These are phyloP conservation scores for Vaccinium vitisidaea DNA, from an alignment of 148 eudicot species.

Conservation along the genomic window DNA sequence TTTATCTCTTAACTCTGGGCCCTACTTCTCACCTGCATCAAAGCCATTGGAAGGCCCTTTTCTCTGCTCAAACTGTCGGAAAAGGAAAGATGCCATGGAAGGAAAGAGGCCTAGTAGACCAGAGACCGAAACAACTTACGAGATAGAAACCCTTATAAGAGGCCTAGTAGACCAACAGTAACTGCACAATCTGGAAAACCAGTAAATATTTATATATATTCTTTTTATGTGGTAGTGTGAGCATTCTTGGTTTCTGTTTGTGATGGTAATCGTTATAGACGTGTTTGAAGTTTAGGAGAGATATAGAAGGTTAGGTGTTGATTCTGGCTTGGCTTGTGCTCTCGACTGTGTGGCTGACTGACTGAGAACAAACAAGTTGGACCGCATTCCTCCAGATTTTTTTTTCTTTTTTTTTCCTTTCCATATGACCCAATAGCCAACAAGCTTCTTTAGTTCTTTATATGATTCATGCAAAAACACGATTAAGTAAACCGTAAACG, in stretches of 20 bases:
- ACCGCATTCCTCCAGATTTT: too few relatives aligned
- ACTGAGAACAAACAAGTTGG: constrained; percentile 28
- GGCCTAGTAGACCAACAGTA: constrained; percentile 32
- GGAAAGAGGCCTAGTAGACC: constrained; percentile 53
- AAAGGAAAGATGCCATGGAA: constrained; percentile 99
- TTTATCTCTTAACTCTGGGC: constrained; percentile 74
- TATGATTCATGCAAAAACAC: too few relatives aligned
- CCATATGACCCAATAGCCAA: too few relatives aligned
- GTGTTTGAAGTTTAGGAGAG: constrained; percentile 43
- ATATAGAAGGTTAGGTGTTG: constrained; percentile 30
- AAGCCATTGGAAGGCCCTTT: constrained; percentile 94
- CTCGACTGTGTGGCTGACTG: constrained; percentile 40
- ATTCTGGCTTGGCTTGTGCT: constrained; percentile 30
- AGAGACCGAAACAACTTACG: neutral
- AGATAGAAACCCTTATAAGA: neutral
- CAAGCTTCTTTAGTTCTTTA: too few relatives aligned
- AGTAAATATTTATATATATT: constrained; percentile 46
- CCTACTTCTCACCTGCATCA: constrained; percentile 70
- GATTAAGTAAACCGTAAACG: too few relatives aligned
- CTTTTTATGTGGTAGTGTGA: constrained; percentile 54
- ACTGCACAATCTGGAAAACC: constrained; percentile 42
- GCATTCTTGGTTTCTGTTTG: constrained; percentile 36
- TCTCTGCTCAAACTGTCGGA: constrained; percentile 79
- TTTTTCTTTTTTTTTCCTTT: too few relatives aligned
- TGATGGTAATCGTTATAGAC: constrained; percentile 36